Evolutionary conservation across 1,139 yeast genomes (phyloP).

Genomic region (Zygosaccharomyces sapae): DNA sequence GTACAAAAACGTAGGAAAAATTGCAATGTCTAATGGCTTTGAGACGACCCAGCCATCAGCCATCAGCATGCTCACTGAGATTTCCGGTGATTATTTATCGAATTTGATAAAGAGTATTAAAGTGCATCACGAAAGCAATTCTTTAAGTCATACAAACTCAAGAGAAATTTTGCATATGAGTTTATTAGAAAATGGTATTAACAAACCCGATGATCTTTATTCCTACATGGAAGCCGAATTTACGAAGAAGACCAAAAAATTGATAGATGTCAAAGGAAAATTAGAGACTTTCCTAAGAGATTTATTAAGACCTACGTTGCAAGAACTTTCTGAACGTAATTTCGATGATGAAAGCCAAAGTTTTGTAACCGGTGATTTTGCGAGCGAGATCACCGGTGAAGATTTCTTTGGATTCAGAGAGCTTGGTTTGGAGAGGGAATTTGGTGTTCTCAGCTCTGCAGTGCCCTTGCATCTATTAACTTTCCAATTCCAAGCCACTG

Average conservation of each 20-base stretch:
- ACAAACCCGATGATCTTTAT: constrained; percentile 71
- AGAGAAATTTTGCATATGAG: constrained; percentile 56
- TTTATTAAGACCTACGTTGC: constrained; percentile 74
- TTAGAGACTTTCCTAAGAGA: constrained; percentile 75
- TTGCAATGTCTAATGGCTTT: constrained; percentile 91
- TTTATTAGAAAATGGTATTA: constrained; percentile 78
- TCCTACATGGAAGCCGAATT: constrained; percentile 72
- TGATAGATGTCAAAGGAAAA: constrained; percentile 63
- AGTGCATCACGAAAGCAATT: constrained; percentile 62
- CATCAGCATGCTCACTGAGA: constrained; percentile 71
- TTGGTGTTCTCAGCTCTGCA: constrained; percentile 77
- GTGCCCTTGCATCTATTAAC: constrained; percentile 80
- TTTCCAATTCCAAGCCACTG: constrained; percentile 65
- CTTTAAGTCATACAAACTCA: constrained; percentile 43
- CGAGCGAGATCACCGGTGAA: constrained; percentile 79
- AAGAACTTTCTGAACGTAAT: constrained; percentile 69
- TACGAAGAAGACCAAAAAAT: constrained; percentile 61
- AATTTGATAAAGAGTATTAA: constrained; percentile 71
- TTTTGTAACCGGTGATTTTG: constrained; percentile 89
- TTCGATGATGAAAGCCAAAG: constrained; percentile 91
- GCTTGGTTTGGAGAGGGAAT: constrained; percentile 87
- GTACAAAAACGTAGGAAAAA: constrained; percentile 65
- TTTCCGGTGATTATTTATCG: constrained; percentile 75
- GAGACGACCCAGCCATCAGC: constrained; percentile 80
- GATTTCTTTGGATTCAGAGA: constrained; percentile 97